Conservation (phyloP, 345 rosid genomes). For the Barbarea vulgaris region DNA sequence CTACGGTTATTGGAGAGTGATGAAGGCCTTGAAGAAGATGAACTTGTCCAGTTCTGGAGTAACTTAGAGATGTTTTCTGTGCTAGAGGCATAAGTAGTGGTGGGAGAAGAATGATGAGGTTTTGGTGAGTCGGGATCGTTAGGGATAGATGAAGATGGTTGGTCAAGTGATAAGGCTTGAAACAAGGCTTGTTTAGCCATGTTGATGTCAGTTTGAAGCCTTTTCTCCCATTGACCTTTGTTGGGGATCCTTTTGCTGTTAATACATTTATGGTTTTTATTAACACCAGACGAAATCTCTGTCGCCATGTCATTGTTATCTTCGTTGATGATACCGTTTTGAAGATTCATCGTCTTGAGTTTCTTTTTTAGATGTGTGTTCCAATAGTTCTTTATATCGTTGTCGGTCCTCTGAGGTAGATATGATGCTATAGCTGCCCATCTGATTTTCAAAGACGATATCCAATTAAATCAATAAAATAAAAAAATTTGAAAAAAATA, state of each 20-base stretch:
- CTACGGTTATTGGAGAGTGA: slow-evolving; percentile 31
- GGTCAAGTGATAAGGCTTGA: slow-evolving; percentile 78
- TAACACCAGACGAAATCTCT: slow-evolving; percentile 11
- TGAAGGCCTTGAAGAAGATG: slow-evolving; percentile 37
- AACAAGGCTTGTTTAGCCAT: slow-evolving; percentile 81
- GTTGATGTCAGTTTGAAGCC: slow-evolving; percentile 85
- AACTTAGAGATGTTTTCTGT: slow-evolving; percentile 66
- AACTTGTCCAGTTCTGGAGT: slow-evolving; percentile 67
- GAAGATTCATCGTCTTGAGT: slow-evolving; percentile 43
- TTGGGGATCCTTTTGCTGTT: slow-evolving; percentile 31
- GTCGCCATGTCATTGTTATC: slow-evolving; percentile 13
- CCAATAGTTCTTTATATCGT: slow-evolving; percentile 94
- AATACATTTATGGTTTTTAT: slow-evolving; percentile 2
- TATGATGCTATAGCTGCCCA: slow-evolving; percentile 99
- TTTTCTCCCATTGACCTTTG: slow-evolving; percentile 88
- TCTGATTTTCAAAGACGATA: slow-evolving; percentile 42
- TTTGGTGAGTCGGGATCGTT: slow-evolving; percentile 18
- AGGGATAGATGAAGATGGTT: slow-evolving; percentile 37
- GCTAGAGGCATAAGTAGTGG: slow-evolving; percentile 59
- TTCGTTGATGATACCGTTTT: slow-evolving; percentile 18
- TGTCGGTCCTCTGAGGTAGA: slow-evolving; percentile 95
- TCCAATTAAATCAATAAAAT: background rate
- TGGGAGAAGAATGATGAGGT: slow-evolving; percentile 18
- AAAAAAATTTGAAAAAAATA: background rate
- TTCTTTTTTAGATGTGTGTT: slow-evolving; percentile 90